These are phyloP conservation scores for Neophaeococcomyces aloes DNA, from an alignment of 2,329 filamentous ascomycete genomes.

Conservation along the genomic window DNA sequence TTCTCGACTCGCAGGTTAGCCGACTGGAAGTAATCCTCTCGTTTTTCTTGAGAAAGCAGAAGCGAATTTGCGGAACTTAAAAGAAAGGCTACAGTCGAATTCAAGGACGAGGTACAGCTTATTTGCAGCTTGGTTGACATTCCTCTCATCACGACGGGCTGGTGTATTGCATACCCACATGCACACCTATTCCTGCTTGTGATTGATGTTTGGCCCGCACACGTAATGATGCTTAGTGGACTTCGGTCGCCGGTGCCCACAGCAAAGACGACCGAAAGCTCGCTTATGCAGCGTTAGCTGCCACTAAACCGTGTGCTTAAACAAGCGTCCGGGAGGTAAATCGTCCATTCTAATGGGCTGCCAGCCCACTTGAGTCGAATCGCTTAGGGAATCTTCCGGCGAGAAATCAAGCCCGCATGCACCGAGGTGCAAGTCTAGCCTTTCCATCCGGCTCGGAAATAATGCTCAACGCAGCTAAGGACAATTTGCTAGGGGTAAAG, in stretches of 20 bases:
- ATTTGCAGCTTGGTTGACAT: neutral
- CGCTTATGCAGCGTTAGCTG: constrained; percentile 9
- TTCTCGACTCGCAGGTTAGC: constrained; percentile 5
- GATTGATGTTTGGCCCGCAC: constrained; percentile 1
- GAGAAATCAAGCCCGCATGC: neutral
- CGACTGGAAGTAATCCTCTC: neutral
- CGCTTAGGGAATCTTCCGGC: constrained; percentile 8
- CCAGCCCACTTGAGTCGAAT: neutral
- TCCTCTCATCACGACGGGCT: neutral
- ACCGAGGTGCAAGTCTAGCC: neutral
- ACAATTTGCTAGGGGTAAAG: constrained; percentile 3
- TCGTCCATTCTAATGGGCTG: neutral
- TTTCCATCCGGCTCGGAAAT: neutral
- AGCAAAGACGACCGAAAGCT: constrained; percentile 4
- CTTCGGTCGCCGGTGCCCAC: neutral
- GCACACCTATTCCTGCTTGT: neutral
- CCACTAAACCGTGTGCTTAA: constrained; percentile 2
- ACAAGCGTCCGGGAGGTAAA: constrained; percentile 7
- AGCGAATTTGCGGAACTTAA: neutral
- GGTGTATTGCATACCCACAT: constrained; percentile 5
- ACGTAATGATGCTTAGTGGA: constrained; percentile 4
- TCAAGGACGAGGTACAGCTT: neutral
- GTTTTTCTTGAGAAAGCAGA: neutral
- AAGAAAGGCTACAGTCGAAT: constrained; percentile 2
- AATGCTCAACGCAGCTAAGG: constrained; percentile 6